These are phyloP conservation scores for Huntiella decipiens DNA, from an alignment of 2,329 filamentous ascomycete species.

Conservation along the genomic window DNA sequence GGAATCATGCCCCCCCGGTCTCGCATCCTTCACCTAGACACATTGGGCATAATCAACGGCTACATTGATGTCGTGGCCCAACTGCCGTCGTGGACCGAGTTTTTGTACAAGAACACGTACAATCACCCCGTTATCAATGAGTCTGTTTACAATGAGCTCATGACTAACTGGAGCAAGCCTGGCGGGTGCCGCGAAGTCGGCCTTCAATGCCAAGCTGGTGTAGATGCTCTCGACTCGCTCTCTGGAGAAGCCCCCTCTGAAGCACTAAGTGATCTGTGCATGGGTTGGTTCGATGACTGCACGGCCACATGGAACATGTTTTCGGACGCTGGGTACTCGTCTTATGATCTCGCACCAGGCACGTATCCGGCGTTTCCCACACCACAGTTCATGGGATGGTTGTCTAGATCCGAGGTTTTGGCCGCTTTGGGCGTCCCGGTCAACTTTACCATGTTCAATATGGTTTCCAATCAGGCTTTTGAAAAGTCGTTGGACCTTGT, in stretches of 20 bases:
- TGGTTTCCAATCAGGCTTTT: conserved; percentile 43
- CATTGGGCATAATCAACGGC: conserved; percentile 53
- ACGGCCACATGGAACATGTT: neutral
- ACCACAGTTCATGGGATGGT: conserved; percentile 40
- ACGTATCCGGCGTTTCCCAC: conserved; percentile 42
- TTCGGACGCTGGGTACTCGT: conserved; percentile 28
- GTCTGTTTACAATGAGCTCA: neutral
- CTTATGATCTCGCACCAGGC: conserved; percentile 42
- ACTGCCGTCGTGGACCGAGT: conserved; percentile 27
- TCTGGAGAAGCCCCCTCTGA: conserved; percentile 40
- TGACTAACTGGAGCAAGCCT: neutral
- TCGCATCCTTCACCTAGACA: conserved; percentile 32
- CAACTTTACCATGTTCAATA: conserved; percentile 42
- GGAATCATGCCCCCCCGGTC: conserved; percentile 5
- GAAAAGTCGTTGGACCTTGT: conserved; percentile 15
- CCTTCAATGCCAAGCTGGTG: neutral
- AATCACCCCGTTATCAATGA: conserved; percentile 16
- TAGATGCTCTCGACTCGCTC: conserved; percentile 19
- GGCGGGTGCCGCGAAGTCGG: neutral
- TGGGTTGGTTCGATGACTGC: conserved; percentile 15
- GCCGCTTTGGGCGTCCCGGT: conserved; percentile 41
- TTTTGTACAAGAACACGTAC: conserved; percentile 34
- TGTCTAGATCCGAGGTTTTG: conserved; percentile 40
- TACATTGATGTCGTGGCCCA: conserved; percentile 47
- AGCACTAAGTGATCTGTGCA: conserved; percentile 29